Percentiles rank a stretch among this genome's conserved stretches.
These are phyloP conservation scores for Lactarius psammicola DNA, from an alignment of 768 basidiomycete genomes.

Conservation along the genomic window DNA sequence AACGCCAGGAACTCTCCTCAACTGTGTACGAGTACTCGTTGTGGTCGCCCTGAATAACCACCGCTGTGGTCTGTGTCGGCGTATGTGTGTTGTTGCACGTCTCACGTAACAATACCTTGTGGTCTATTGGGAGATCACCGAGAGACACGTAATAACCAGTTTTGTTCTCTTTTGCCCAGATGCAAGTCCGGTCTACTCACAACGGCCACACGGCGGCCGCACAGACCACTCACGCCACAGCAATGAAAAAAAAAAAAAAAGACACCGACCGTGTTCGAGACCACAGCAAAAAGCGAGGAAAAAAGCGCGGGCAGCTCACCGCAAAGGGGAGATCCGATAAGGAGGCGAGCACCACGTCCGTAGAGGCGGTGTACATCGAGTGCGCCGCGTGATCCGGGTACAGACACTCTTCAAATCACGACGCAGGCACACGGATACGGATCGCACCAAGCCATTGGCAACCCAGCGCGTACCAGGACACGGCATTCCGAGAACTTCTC, in stretches of 20 bases:
- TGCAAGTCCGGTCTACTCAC: background rate
- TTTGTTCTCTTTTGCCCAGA: background rate
- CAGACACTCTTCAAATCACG: constrained; percentile 16
- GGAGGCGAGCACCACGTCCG: background rate
- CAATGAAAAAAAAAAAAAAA: background rate
- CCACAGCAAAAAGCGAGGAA: constrained; percentile 4
- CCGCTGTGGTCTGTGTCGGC: no score
- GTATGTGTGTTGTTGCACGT: no score
- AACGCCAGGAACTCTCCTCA: background rate
- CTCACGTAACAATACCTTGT: background rate
- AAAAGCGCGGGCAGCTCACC: constrained; percentile 1
- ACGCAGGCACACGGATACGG: constrained; percentile 27
- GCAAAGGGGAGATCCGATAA: constrained; percentile 26
- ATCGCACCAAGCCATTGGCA: constrained; percentile 14
- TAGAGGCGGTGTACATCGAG: constrained; percentile 25
- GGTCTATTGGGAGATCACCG: background rate
- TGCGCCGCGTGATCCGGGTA: constrained; percentile 25
- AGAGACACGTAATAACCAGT: background rate
- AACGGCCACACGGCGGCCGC: constrained; percentile 8
- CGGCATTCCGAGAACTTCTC: constrained; percentile 16
- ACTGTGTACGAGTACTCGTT: background rate
- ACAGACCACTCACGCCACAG: background rate
- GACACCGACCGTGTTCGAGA: constrained; percentile 19
- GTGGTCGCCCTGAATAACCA: background rate
- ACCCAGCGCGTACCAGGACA: constrained; percentile 8